Evolutionary conservation across 768 basidiomycete genomes (phyloP).

Genomic region (Harrya chromipes): DNA sequence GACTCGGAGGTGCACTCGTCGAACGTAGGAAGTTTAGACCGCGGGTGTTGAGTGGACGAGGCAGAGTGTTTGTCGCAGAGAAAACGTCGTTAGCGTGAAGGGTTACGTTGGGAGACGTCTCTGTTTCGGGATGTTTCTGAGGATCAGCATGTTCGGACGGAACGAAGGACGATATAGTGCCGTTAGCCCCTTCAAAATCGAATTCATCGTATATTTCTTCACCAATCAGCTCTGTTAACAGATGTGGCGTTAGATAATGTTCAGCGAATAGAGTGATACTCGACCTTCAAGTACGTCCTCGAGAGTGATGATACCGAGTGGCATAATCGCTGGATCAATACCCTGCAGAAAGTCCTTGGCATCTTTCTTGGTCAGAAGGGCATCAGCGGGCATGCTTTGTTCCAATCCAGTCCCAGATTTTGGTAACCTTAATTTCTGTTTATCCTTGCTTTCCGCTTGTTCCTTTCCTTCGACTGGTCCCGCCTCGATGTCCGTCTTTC

Average conservation of each 20-base stretch:
- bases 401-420: conserved; percentile 49
- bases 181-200: conserved; percentile 71
- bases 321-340: conserved; percentile 79
- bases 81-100: conserved; percentile 6
- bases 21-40: conserved; percentile 52
- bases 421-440: conserved; percentile 28
- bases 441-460: conserved; percentile 17
- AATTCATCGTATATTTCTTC: conserved; percentile 94
- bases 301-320: conserved; percentile 87
- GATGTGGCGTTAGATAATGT: conserved; percentile 1
- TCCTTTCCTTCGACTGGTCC: conserved; percentile 16
- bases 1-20: conserved; percentile 56
- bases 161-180: conserved; percentile 45
- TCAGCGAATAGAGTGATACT: background rate
- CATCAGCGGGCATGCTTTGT: conserved; percentile 88
- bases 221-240: conserved; percentile 71
- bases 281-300: conserved; percentile 90
- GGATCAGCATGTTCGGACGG: conserved; percentile 30
- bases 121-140: conserved; percentile 30
- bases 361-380: conserved; percentile 69
- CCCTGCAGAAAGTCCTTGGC: conserved; percentile 84
- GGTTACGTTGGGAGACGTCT: conserved; percentile 7
- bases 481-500: conserved; percentile 23
- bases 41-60: conserved; percentile 43
- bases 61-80: conserved; percentile 24